Evolutionary conservation across 257 asterid species (phyloP).

Genomic region (Rehmannia glutinosa): DNA sequence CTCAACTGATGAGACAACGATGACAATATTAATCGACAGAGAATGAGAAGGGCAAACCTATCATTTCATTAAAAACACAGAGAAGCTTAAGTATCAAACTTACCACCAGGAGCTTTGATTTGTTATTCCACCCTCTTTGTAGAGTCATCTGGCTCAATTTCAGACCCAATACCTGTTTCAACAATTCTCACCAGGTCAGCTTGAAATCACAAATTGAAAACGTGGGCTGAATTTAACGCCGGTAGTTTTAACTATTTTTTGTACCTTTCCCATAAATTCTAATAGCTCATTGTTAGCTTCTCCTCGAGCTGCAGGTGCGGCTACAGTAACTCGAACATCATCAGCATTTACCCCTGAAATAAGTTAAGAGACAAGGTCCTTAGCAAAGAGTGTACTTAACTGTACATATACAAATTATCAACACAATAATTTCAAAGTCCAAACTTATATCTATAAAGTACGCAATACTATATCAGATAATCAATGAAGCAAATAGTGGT

Average conservation of each 20-base stretch:
- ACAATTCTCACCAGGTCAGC: slow-evolving; percentile 23
- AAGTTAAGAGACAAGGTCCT: slow-evolving; percentile 1
- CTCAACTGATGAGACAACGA: neutral
- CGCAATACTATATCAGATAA: neutral
- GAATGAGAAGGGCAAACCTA: neutral
- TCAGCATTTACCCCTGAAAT: slow-evolving; percentile 94
- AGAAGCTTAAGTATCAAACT: slow-evolving; percentile 19
- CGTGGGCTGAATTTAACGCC: neutral
- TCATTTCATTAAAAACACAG: neutral
- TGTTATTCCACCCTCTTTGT: slow-evolving; percentile 99
- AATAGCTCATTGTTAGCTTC: slow-evolving; percentile 98
- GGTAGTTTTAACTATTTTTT: neutral
- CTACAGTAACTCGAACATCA: slow-evolving; percentile 95
- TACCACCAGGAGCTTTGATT: slow-evolving; percentile 98
- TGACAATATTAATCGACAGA: neutral
- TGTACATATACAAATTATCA: neutral
- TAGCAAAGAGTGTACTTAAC: slow-evolving; percentile 8
- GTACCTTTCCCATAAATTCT: slow-evolving; percentile 92
- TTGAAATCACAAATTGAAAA: too few relatives aligned
- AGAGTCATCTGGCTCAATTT: slow-evolving; percentile 99
- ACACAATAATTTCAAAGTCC: neutral
- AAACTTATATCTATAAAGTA: slow-evolving; percentile 7
- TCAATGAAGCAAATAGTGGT: neutral
- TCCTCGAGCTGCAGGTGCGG: slow-evolving; percentile 96
- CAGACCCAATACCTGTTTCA: slow-evolving; percentile 79